Conservation (phyloP, 768 basidiomycete species). For the Pisolithus tinctorius region DNA sequence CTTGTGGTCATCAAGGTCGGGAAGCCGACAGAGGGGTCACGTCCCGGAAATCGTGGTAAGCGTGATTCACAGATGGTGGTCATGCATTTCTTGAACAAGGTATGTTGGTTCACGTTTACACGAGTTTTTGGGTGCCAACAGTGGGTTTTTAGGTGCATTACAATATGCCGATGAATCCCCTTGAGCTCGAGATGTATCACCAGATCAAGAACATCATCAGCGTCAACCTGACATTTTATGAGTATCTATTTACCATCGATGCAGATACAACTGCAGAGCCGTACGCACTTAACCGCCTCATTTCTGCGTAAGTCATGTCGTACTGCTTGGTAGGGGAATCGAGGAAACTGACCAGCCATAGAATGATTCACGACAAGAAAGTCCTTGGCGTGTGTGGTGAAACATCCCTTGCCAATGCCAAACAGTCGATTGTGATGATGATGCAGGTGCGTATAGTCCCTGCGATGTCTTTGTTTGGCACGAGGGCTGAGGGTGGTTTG, state of each 20-base stretch:
- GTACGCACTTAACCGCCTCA: constrained; percentile 79
- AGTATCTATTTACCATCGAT: constrained; percentile 89
- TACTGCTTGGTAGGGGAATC: neutral
- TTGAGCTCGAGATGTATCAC: constrained; percentile 98
- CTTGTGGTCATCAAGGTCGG: constrained; percentile 90
- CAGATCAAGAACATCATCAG: constrained; percentile 99
- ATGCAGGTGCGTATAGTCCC: constrained; percentile 60
- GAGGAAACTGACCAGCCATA: constrained; percentile 22
- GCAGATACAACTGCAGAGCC: constrained; percentile 93
- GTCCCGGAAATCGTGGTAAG: constrained; percentile 97
- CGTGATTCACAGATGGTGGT: constrained; percentile 95
- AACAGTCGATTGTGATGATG: constrained; percentile 94
- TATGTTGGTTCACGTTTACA: constrained; percentile 20
- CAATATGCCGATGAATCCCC: constrained; percentile 90
- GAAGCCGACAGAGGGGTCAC: constrained; percentile 85
- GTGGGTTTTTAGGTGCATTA: constrained; percentile 73
- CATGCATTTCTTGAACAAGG: constrained; percentile 98
- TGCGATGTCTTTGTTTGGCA: neutral
- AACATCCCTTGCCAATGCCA: constrained; percentile 86
- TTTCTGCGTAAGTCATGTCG: constrained; percentile 72
- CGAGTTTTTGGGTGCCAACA: too few species aligned
- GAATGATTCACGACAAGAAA: constrained; percentile 96
- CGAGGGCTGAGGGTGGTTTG: neutral
- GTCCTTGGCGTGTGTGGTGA: constrained; percentile 94
- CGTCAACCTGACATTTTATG: constrained; percentile 97